Conservation (phyloP, 208 protist species). For the Leishmania arabica region DNA sequence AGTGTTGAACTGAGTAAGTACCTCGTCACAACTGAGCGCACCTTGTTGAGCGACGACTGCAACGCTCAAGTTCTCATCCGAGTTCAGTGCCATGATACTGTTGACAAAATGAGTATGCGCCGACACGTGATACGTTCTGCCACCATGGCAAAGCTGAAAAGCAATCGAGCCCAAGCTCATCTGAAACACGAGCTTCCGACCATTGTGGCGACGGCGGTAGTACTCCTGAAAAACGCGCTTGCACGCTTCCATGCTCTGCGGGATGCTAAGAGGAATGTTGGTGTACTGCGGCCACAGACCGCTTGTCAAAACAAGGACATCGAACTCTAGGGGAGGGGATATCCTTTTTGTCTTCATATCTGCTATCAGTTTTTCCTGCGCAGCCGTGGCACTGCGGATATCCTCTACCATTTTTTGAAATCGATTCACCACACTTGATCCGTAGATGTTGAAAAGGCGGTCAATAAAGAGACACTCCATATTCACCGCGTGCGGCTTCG, state of each 20-base stretch:
- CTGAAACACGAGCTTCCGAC: slow-evolving; percentile 71
- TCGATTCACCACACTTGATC: slow-evolving; percentile 50
- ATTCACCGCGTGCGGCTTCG: slow-evolving; percentile 44
- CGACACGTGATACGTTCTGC: slow-evolving; percentile 45
- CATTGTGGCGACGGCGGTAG: slow-evolving; percentile 73
- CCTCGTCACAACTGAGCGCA: slow-evolving; percentile 30
- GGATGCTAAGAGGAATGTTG: slow-evolving; percentile 39
- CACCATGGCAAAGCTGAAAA: slow-evolving; percentile 50
- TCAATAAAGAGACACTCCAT: slow-evolving; percentile 57
- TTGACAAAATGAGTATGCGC: slow-evolving; percentile 75
- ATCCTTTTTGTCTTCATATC: slow-evolving; percentile 27
- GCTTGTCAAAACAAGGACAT: slow-evolving; percentile 61
- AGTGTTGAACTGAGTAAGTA: slow-evolving; percentile 40
- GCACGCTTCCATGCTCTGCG: slow-evolving; percentile 57
- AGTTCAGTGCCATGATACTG: slow-evolving; percentile 59
- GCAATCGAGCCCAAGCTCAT: slow-evolving; percentile 59
- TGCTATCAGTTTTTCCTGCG: slow-evolving; percentile 28
- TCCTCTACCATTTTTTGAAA: slow-evolving; percentile 80
- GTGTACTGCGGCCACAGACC: slow-evolving; percentile 72
- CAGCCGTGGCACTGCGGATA: slow-evolving; percentile 27
- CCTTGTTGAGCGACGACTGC: slow-evolving; percentile 14
- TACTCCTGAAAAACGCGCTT: slow-evolving; percentile 53
- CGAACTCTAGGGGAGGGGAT: slow-evolving; percentile 58
- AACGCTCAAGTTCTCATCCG: slow-evolving; percentile 25
- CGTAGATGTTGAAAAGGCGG: slow-evolving; percentile 49